Conservation (phyloP, 129 eudicot genomes). For the Flaveria linearis region DNA sequence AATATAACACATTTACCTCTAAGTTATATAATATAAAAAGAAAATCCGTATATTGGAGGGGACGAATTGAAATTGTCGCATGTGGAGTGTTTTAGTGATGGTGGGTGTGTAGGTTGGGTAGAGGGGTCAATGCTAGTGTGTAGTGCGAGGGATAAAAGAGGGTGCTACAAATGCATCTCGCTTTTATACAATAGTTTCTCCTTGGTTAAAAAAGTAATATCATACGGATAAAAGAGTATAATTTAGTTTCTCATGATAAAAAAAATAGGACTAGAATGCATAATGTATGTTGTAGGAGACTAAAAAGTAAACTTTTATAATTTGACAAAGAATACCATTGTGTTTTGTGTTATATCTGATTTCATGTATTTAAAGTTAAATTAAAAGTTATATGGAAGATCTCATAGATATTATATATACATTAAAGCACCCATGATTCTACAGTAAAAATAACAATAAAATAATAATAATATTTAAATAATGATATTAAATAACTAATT, state of each 20-base stretch:
- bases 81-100: neutral
- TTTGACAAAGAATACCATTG: neutral
- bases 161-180: neutral
- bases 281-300: neutral
- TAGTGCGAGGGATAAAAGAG: neutral
- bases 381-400: neutral
- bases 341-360: neutral
- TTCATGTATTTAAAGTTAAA: neutral
- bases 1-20: neutral
- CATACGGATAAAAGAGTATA: neutral
- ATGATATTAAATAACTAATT: too few species aligned
- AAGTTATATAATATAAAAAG: neutral
- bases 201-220: too few species aligned
- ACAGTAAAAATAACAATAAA: too few species aligned
- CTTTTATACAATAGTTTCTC: too few species aligned
- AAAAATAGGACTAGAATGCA: neutral
- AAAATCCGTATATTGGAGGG: neutral
- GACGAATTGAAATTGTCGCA: neutral
- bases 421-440: too few species aligned
- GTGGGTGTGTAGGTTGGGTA: neutral
- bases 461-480: too few species aligned
- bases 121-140: neutral
- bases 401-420: too few species aligned
- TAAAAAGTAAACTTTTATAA: neutral
- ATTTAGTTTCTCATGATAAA: too few species aligned